A percentile compares a stretch with the other conserved stretches of the same genome.
phyloP scores from a whole-genome alignment of 768 basidiomycete genomes.

The Kwoniella sp. region DNA sequence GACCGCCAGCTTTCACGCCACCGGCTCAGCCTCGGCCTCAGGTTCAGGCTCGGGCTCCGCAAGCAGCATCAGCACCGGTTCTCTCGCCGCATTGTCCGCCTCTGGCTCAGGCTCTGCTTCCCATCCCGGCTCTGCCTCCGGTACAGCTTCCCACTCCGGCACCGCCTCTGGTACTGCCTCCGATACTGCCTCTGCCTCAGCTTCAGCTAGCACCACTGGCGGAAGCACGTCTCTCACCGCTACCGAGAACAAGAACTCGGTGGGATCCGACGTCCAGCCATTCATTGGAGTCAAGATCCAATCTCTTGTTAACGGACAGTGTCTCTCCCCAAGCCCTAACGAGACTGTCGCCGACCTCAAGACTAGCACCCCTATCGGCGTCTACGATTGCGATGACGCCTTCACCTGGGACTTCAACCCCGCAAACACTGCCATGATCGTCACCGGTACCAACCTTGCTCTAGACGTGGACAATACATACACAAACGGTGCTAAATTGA shows the following conservation, averaged over 20 bases:
- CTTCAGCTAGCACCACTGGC: too few species aligned
- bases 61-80: too few species aligned
- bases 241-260: neutral
- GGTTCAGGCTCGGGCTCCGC: too few species aligned
- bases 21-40: too few species aligned
- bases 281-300: constrained; percentile 1
- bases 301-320: neutral
- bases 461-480: neutral
- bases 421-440: neutral
- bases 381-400: constrained; percentile 7
- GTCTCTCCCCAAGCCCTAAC: constrained; percentile 5
- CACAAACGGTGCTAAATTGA: neutral
- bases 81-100: too few species aligned
- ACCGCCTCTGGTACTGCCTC: too few species aligned
- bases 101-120: too few species aligned
- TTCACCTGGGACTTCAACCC: constrained; percentile 5
- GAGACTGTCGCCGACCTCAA: neutral
- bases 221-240: neutral
- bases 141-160: too few species aligned
- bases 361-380: neutral
- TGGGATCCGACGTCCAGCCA: neutral
- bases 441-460: constrained; percentile 5
- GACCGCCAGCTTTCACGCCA: too few species aligned
- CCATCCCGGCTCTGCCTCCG: too few species aligned
- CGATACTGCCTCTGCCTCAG: too few species aligned